Conservation (phyloP, 2,329 filamentous ascomycete genomes). For the Trichophyton schoenleinii region DNA sequence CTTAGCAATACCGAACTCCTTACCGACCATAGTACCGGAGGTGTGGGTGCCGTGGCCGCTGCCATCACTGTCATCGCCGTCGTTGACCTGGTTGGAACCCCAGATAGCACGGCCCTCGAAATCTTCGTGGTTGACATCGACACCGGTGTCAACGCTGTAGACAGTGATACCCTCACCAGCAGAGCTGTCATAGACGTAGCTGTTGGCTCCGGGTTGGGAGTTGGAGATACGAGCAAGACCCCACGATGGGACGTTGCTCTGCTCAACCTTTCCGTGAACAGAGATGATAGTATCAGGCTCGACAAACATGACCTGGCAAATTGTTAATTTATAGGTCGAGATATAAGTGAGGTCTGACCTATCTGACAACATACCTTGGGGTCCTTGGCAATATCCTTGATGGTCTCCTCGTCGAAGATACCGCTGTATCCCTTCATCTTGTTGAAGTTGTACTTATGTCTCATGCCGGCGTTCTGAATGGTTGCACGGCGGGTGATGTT, state of each 20-base stretch:
- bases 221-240: conserved; percentile 27
- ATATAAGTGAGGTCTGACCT: neutral
- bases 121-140: conserved; percentile 24
- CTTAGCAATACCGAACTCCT: conserved; percentile 28
- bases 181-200: conserved; percentile 26
- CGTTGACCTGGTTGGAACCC: conserved; percentile 24
- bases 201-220: conserved; percentile 13
- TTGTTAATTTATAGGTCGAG: conserved; percentile 11
- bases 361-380: conserved; percentile 6
- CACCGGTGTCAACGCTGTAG: conserved; percentile 30
- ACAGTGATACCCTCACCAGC: conserved; percentile 25
- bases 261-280: conserved; percentile 5
- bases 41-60: conserved; percentile 31
- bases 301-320: conserved; percentile 13
- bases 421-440: conserved; percentile 7
- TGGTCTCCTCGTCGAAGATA: conserved; percentile 5
- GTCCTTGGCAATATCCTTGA: conserved; percentile 7
- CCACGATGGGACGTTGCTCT: conserved; percentile 22
- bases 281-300: conserved; percentile 8
- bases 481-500: conserved; percentile 1
- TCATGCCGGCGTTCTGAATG: neutral
- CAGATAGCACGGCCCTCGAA: conserved; percentile 27
- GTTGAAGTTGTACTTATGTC: conserved; percentile 3
- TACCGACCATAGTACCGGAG: conserved; percentile 26
- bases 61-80: conserved; percentile 13